Conservation (phyloP, 108 stramenopile species). For the Phaeodactylum tricornutum region DNA sequence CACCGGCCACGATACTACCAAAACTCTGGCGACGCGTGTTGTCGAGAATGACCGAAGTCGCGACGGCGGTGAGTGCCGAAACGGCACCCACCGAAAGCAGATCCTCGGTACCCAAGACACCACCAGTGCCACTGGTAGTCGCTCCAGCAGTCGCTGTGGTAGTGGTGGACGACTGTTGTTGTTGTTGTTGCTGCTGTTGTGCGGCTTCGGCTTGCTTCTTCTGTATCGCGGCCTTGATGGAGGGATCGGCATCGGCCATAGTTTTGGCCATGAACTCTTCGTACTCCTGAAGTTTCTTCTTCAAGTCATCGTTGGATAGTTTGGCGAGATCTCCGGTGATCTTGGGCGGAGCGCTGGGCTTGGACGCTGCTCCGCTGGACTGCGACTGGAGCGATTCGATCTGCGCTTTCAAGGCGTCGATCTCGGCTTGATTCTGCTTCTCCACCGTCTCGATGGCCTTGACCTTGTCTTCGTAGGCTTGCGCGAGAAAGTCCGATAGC, state of each 20-base stretch:
- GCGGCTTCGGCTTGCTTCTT: too few species aligned
- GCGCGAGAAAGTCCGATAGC: too few species aligned
- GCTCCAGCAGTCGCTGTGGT: conserved; percentile 2
- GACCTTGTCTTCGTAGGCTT: too few species aligned
- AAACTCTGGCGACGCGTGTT: conserved; percentile 4
- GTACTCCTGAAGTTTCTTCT: background rate
- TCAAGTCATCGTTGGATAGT: background rate
- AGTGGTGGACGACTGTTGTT: background rate
- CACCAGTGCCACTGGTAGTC: too few species aligned
- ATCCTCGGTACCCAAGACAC: too few species aligned
- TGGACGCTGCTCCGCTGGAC: background rate
- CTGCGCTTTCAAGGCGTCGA: conserved; percentile 1
- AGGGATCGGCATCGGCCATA: too few species aligned
- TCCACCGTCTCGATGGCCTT: background rate
- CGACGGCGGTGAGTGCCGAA: too few species aligned
- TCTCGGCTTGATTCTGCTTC: background rate
- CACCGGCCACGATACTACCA: conserved; percentile 3
- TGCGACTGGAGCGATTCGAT: background rate
- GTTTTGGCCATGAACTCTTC: background rate
- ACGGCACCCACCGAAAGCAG: background rate
- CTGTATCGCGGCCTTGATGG: too few species aligned
- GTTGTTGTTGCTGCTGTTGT: background rate
- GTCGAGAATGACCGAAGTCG: too few species aligned
- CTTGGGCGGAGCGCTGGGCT: background rate
- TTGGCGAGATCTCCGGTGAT: too few species aligned